These are phyloP conservation scores for Chernovozyma aurita DNA, from an alignment of 1,139 yeast species.

Conservation along the genomic window DNA sequence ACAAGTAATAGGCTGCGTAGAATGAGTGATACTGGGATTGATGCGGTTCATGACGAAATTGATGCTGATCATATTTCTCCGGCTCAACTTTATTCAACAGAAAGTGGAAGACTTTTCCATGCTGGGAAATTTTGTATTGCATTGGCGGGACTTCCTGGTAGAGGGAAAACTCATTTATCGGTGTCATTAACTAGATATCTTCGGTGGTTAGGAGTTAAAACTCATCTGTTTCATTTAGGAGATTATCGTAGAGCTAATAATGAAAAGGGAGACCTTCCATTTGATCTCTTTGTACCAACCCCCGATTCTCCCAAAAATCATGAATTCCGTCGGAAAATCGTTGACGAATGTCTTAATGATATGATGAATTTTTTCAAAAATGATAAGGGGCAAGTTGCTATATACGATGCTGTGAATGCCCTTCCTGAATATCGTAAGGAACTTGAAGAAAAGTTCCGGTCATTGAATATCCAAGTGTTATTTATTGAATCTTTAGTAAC, in stretches of 20 bases:
- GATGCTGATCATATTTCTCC: constrained; percentile 58
- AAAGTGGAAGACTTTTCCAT: constrained; percentile 84
- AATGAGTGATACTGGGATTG: constrained; percentile 42
- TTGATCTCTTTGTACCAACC: constrained; percentile 65
- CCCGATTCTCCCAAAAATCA: constrained; percentile 54
- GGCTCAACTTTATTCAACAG: constrained; percentile 88
- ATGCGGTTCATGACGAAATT: constrained; percentile 52
- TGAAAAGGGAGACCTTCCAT: constrained; percentile 51
- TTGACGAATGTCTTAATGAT: constrained; percentile 64
- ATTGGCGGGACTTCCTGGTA: constrained; percentile 90
- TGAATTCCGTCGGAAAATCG: constrained; percentile 53
- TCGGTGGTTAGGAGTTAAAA: constrained; percentile 92
- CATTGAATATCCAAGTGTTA: constrained; percentile 64
- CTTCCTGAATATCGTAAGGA: constrained; percentile 61
- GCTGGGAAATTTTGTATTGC: constrained; percentile 93
- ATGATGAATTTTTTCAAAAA: constrained; percentile 65
- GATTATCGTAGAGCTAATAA: constrained; percentile 73
- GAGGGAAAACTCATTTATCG: constrained; percentile 92
- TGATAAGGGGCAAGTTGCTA: constrained; percentile 87
- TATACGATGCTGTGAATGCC: constrained; percentile 94
- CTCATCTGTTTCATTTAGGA: constrained; percentile 89
- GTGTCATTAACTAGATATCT: constrained; percentile 88
- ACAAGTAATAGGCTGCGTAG: constrained; percentile 22
- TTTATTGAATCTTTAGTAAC: constrained; percentile 88
- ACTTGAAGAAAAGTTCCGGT: constrained; percentile 50